Percentiles rank a stretch among this genome's conserved stretches.
Evolutionary conservation across 768 basidiomycete species (phyloP).

Genomic region (Pisolithus albus): DNA sequence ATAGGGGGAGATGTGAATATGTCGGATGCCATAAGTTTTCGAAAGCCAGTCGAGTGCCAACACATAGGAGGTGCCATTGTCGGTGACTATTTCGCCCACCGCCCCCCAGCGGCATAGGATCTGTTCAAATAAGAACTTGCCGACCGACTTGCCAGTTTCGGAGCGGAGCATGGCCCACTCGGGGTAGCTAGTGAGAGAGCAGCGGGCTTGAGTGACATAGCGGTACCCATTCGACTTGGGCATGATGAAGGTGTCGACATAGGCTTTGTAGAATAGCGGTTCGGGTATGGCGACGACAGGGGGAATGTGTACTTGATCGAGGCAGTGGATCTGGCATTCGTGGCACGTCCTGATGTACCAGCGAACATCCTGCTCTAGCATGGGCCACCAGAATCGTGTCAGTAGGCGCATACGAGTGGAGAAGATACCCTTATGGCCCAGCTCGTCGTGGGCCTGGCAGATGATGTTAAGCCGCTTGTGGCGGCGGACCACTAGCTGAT

Average conservation of each 20-base stretch:
- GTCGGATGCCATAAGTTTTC: background rate
- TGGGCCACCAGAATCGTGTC: conserved; percentile 1
- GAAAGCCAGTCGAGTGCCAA: background rate
- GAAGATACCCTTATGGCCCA: conserved; percentile 5
- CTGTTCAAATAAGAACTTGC: no score
- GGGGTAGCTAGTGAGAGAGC: background rate
- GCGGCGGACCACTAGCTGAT: background rate
- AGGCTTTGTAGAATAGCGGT: conserved; percentile 9
- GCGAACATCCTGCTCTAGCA: background rate
- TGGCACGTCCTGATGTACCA: conserved; percentile 26
- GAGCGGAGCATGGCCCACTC: conserved; percentile 29
- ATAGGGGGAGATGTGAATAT: conserved; percentile 22
- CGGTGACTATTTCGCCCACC: no score
- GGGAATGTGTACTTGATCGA: conserved; percentile 14
- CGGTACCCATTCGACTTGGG: background rate
- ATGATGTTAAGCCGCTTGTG: background rate
- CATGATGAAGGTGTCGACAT: conserved; percentile 4
- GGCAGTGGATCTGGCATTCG: conserved; percentile 25
- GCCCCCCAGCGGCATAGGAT: no score
- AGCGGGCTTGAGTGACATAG: conserved; percentile 13
- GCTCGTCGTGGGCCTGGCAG: background rate
- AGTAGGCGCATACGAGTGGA: no score
- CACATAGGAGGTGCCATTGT: background rate
- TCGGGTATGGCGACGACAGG: conserved; percentile 3
- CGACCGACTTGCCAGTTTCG: conserved; percentile 5